Conservation (phyloP, 1,284 basidiomycete species). For the Trametes versicolor region DNA sequence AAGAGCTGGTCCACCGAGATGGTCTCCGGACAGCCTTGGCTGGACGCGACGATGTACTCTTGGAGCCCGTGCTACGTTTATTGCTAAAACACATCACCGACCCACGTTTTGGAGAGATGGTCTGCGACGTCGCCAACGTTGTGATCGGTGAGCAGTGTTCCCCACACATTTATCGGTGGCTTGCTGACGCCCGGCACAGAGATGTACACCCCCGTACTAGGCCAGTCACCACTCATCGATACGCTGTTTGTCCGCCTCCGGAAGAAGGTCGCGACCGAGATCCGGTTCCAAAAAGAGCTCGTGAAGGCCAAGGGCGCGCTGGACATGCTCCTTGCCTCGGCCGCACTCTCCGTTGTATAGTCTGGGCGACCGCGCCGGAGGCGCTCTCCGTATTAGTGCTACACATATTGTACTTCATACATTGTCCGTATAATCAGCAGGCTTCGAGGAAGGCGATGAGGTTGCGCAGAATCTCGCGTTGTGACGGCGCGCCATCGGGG, state of each 20-base stretch:
- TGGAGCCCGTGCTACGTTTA: constrained; percentile 91
- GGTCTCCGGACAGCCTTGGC: constrained; percentile 88
- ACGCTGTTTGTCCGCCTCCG: constrained; percentile 85
- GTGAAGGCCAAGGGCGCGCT: constrained; percentile 88
- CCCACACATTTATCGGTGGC: neutral
- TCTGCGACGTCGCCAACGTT: constrained; percentile 83
- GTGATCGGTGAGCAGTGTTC: constrained; percentile 77
- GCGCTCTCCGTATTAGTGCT: constrained; percentile 19
- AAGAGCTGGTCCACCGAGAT: constrained; percentile 94
- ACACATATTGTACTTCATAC: constrained; percentile 35
- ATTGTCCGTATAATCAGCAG: constrained; percentile 35
- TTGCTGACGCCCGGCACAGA: constrained; percentile 58
- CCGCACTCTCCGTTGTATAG: constrained; percentile 50
- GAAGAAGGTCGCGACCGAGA: constrained; percentile 86
- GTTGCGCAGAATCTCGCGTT: constrained; percentile 74
- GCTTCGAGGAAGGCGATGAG: constrained; percentile 73
- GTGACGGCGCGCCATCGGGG: constrained; percentile 55
- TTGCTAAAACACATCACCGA: constrained; percentile 90
- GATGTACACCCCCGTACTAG: constrained; percentile 91
- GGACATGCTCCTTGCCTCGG: constrained; percentile 89
- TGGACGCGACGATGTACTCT: constrained; percentile 92
- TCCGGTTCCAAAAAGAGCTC: constrained; percentile 92
- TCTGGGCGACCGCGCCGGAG: constrained; percentile 5
- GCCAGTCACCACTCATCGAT: constrained; percentile 95
- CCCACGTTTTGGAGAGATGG: constrained; percentile 91